Evolutionary conservation across 768 basidiomycete species (phyloP).

Genomic region (Suillus discolor): DNA sequence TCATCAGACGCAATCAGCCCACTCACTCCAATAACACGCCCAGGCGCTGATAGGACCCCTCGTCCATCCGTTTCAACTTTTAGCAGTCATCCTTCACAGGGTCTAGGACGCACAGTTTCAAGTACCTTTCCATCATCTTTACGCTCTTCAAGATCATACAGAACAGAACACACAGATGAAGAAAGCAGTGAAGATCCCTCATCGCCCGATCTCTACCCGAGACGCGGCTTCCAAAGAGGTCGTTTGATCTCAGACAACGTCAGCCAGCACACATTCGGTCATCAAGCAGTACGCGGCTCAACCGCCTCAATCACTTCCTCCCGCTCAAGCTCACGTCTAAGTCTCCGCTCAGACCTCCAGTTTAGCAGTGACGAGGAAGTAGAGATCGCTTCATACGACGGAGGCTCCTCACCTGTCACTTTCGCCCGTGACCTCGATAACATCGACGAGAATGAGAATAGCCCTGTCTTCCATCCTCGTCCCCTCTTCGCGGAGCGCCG

Average conservation of each 20-base stretch:
- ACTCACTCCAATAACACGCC: conserved; percentile 31
- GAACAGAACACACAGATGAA: conserved; percentile 24
- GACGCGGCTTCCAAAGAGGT: conserved; percentile 20
- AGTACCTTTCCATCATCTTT: conserved; percentile 16
- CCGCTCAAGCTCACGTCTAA: conserved; percentile 35
- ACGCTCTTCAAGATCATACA: conserved; percentile 15
- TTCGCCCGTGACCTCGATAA: conserved; percentile 40
- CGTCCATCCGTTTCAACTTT: conserved; percentile 39
- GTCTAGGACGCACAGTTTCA: conserved; percentile 28
- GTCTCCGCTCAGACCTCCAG: conserved; percentile 38
- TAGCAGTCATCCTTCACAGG: conserved; percentile 38
- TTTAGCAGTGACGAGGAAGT: conserved; percentile 53
- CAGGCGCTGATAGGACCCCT: conserved; percentile 44
- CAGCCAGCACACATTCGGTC: conserved; percentile 54
- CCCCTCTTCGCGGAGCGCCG: conserved; percentile 28
- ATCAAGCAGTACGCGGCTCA: conserved; percentile 32
- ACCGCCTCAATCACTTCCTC: conserved; percentile 46
- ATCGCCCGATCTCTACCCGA: conserved; percentile 27
- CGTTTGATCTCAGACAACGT: conserved; percentile 41
- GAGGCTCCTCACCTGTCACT: conserved; percentile 39
- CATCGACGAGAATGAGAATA: conserved; percentile 24
- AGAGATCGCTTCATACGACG: conserved; percentile 42
- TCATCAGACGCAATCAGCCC: conserved; percentile 38
- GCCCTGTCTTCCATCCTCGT: conserved; percentile 26
- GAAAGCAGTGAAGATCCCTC: conserved; percentile 41